Evolutionary conservation across 495 filamentous ascomycete genomes (phyloP), one percentile per base, ranked within the genome.

Genomic region (Penicillium lagena): DNA sequence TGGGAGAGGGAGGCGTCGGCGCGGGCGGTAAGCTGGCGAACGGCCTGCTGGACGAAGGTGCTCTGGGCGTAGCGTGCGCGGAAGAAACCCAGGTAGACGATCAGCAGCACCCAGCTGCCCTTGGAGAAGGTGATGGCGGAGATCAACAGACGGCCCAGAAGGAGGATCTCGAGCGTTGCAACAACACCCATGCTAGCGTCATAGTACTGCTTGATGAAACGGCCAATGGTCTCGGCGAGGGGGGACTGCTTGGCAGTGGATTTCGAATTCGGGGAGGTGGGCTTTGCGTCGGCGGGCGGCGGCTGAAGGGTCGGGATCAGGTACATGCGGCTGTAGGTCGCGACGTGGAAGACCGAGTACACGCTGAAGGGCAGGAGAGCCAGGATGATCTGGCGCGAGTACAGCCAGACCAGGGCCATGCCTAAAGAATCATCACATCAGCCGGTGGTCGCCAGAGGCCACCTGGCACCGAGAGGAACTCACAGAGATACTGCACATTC

Each of bases 161-260:
- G 80, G 15, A 77, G 61, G 45, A 93, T 82, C 64, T 93, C 87
- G 29, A 93, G 78, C 29, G 66, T 63, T 12, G 87, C 80, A 29
- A 93, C 87, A 29, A 91, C 75, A 49, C 83, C 85, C 87, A 93
- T 93, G 53, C 83, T 83, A 37, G 78, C 67, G 63, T 97, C 94
- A 59, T 97, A 97, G 76, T 97, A 95, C 62, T 90, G 81, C 80
- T 96, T 98, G 64, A 98, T 90, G 60, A 98, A 98, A 47, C 73
- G 71, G 39, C 88, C 89, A 61, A 98, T 95, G 47, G 73, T 79
- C 43, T 96, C 89, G 12, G 86, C 80, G 17, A 87, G 58, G 29
- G 85, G 74, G 55, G 83, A 83, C 47, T 80, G 71, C 60, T 79
- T 79, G 54, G 72, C 71, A 44, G 77, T 75, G 13, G 81, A 71